Base-by-base conservation (phyloP, 1,284 basidiomycete genomes). In the Peniophora sp. region DNA sequence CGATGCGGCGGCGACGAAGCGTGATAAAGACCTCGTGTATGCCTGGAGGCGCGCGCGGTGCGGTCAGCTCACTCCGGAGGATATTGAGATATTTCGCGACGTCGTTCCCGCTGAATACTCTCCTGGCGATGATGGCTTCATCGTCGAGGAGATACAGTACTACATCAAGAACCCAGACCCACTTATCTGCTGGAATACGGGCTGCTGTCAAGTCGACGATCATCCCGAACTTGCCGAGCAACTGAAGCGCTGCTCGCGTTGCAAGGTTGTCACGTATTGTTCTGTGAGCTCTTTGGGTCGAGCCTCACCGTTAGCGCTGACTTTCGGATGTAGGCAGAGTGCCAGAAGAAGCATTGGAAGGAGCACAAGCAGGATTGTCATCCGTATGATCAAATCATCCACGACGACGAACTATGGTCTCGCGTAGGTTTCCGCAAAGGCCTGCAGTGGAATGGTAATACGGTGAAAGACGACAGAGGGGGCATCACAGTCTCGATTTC, bases 1-100 rank as follows among this genome's bases (percentile, higher is more conserved):
- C 60, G 47, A 60, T 47, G 67, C 47, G 37, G 52, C 48, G 24
- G 49, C 52, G 10, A 54, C 52, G 20, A 39, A 48, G 15, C 34
- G 36, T 5, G 55, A 54, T 35, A 47, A 55, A 11, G 53, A 53
- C 36, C 36, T 41, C 24, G 57, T 58, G 11, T 53, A 56, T 34
- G 36, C 27, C 17, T 49, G 49, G 22, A 51, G 57, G 14, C 55
- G 57, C 32, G 34, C 15, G 14, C 23, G 14, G 6, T 49, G 56
- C 15, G 50, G 49, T 20, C 15, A 22, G 23, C 43, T 24, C n/a
- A 45, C 43, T 5, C 20, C 10, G 23, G 20, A 15, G 10, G 43
- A 45, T 20, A 24, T 45, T 6, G 10, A 22, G 10, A 9, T 9
- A 10, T 20, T 20, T 20, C 20, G 23, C 5, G n/a, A n/a, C n/a